Percentiles rank a stretch among this genome's conserved stretches.
phyloP scores from a whole-genome alignment of 2,329 filamentous ascomycete genomes.

The Aspergillus pseudoterreus region DNA sequence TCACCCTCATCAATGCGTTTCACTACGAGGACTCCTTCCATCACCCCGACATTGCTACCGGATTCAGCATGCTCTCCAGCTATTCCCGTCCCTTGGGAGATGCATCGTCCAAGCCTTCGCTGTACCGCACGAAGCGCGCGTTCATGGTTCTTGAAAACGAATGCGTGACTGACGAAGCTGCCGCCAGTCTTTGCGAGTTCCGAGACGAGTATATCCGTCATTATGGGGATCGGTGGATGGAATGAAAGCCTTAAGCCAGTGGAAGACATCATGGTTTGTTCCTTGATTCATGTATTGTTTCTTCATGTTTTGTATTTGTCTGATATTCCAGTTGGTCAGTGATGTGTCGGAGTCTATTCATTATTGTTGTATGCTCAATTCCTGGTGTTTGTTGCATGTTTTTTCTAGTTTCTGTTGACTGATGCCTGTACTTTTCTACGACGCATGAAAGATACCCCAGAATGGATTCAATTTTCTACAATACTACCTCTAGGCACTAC shows the following conservation, averaged over 20 bases:
- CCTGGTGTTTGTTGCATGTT: no score
- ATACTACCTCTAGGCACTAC: no score
- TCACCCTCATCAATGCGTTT: slow-evolving; percentile 28
- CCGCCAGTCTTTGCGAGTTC: slow-evolving; percentile 29
- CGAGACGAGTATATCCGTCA: slow-evolving; percentile 20
- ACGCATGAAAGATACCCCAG: no score
- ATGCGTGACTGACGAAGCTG: slow-evolving; percentile 34
- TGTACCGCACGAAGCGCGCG: slow-evolving; percentile 26
- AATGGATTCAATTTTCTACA: no score
- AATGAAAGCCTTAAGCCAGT: background rate
- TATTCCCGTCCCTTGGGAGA: slow-evolving; percentile 14
- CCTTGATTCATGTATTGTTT: background rate
- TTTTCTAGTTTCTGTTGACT: no score
- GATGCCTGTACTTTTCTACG: no score
- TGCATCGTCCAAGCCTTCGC: slow-evolving; percentile 11
- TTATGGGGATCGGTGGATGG: slow-evolving; percentile 20
- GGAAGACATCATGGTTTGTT: background rate
- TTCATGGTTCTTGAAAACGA: slow-evolving; percentile 32
- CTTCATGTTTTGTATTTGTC: no score
- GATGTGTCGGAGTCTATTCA: no score
- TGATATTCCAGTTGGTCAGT: no score
- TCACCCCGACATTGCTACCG: slow-evolving; percentile 24
- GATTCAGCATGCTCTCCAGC: slow-evolving; percentile 22
- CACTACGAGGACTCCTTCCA: slow-evolving; percentile 31
- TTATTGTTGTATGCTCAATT: no score